These are phyloP conservation scores for Daedaleopsis sinensis DNA, from an alignment of 768 basidiomycete genomes.

Conservation along the genomic window DNA sequence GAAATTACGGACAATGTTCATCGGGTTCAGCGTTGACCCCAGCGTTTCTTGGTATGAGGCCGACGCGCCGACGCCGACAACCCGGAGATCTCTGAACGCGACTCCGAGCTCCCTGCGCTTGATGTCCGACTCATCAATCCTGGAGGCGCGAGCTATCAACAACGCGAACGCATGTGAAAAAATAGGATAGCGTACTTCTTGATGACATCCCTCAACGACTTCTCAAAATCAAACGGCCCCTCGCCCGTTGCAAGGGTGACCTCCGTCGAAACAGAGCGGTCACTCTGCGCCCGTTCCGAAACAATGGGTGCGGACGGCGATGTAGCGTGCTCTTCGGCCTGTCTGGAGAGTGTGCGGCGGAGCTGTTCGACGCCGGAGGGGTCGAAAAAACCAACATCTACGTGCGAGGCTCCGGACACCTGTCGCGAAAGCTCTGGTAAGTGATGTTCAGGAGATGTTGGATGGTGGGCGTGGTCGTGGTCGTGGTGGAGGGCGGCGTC, in stretches of 20 bases:
- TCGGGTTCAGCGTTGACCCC: constrained; percentile 62
- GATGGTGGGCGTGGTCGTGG: not conserved
- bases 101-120: constrained; percentile 61
- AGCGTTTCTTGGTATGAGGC: constrained; percentile 61
- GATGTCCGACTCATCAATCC: constrained; percentile 52
- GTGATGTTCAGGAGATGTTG: not conserved
- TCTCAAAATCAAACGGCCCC: constrained; percentile 35
- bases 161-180: not conserved
- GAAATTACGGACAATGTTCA: constrained; percentile 45
- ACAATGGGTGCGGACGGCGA: not conserved
- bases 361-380: constrained; percentile 49
- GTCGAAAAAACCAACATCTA: constrained; percentile 56
- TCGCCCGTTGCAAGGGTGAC: constrained; percentile 23
- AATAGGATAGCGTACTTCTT: constrained; percentile 21
- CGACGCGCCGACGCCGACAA: constrained; percentile 59
- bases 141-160: constrained; percentile 24
- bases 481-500: constrained; percentile 17
- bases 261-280: constrained; percentile 19
- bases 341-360: constrained; percentile 37
- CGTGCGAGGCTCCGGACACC: constrained; percentile 21
- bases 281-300: not conserved
- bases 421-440: not conserved
- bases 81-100: constrained; percentile 57
- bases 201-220: constrained; percentile 26
- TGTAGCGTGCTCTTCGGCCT: constrained; percentile 13